Conservation (phyloP, 345 rosid species). For the Gossypium bickii region DNA sequence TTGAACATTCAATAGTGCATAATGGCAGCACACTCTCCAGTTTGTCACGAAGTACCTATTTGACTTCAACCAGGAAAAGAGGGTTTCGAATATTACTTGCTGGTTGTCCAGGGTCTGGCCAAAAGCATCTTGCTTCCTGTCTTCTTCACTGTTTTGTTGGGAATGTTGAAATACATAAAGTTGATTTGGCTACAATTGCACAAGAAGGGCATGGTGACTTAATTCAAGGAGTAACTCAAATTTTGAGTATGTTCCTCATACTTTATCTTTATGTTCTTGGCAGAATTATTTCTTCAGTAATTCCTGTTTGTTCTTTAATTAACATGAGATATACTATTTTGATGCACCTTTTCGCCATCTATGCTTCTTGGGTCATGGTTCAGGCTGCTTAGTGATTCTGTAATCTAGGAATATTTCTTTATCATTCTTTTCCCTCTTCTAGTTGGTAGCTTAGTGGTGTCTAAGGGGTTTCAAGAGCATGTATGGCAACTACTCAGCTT, state of each 20-base stretch:
- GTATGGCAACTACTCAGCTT: background rate
- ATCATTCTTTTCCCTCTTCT: background rate
- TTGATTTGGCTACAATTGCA: conserved; percentile 84
- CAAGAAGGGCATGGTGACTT: conserved; percentile 93
- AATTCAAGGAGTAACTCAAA: conserved; percentile 71
- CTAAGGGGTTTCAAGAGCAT: background rate
- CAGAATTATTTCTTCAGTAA: background rate
- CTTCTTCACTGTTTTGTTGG: conserved; percentile 81
- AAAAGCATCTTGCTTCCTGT: conserved; percentile 89
- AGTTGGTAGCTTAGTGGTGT: background rate
- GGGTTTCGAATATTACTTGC: conserved; percentile 75
- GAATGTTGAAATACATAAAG: conserved; percentile 74
- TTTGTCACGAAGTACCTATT: conserved; percentile 29
- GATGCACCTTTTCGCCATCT: background rate
- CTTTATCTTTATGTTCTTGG: conserved; percentile 6
- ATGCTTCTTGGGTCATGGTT: background rate
- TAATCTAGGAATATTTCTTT: background rate
- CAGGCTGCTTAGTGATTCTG: background rate
- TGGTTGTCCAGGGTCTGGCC: conserved; percentile 84
- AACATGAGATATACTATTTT: background rate
- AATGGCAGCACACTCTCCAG: conserved; percentile 25
- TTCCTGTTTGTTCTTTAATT: background rate
- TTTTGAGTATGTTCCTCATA: conserved; percentile 59
- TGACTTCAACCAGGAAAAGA: conserved; percentile 43
- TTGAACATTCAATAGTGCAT: conserved; percentile 29